These are phyloP conservation scores for Diaporthe sp. DNA, from an alignment of 2,329 filamentous ascomycete genomes.

Conservation along the genomic window DNA sequence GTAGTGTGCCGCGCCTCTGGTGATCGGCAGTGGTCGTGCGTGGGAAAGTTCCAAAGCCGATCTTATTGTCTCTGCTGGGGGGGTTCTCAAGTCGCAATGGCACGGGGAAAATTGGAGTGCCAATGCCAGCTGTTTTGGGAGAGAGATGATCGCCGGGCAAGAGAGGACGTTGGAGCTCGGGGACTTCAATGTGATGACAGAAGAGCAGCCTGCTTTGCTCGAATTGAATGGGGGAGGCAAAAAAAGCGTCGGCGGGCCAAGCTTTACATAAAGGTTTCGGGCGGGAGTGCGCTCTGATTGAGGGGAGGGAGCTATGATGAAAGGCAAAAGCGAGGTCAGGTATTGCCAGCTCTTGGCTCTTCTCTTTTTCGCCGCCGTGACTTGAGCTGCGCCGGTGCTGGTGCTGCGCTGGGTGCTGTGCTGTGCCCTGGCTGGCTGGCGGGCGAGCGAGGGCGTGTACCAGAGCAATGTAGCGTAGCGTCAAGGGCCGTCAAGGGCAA, in stretches of 20 bases:
- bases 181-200: conserved; percentile 8
- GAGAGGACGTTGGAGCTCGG: not conserved
- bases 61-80: conserved; percentile 15
- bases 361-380: conserved; percentile 13
- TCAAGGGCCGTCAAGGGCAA: conserved; percentile 12
- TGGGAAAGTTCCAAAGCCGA: conserved; percentile 33
- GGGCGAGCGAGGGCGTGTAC: conserved; percentile 7
- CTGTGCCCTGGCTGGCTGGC: conserved; percentile 23
- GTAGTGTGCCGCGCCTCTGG: conserved; percentile 13
- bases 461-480: conserved; percentile 21
- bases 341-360: conserved; percentile 23
- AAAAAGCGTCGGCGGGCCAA: conserved; percentile 30
- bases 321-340: conserved; percentile 32
- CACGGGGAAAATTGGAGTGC: conserved; percentile 28
- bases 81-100: conserved; percentile 17
- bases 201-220: conserved; percentile 19
- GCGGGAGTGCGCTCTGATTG: conserved; percentile 13
- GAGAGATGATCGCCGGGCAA: conserved; percentile 12
- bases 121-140: conserved; percentile 21
- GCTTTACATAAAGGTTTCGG: conserved; percentile 36
- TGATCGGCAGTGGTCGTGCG: conserved; percentile 36
- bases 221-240: not conserved
- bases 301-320: conserved; percentile 36
- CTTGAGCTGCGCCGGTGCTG: not conserved
- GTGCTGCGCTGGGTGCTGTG: conserved; percentile 8